Evolutionary conservation across 2,329 filamentous ascomycete species (phyloP), one percentile per base, ranked within the genome.

Genomic region (Sporothrix luriei): DNA sequence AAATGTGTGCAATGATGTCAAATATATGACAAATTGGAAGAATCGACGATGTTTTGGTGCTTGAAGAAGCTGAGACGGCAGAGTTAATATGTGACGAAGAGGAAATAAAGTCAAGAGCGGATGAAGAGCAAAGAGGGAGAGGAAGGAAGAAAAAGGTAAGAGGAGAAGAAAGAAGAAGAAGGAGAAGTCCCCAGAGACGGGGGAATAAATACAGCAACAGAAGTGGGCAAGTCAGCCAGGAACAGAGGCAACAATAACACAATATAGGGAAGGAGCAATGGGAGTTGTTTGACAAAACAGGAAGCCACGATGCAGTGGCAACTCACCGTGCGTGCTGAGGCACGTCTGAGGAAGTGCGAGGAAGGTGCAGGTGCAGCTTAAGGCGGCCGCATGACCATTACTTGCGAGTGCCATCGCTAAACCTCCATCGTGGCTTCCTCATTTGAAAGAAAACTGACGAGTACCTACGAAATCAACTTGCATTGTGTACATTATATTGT

Each of bases 231-330:
- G 26, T 61, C 38, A 26, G 33, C 38, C 21, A 21, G 38, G 10
- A 6, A 24, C 38, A 54, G 21, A 11, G 2, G 33, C 33, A 33
- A 24, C 33, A 43, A 62, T 26, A 62, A 46, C 21, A 49, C 9
- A 49, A 33, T 24, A 33, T 7, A 49, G 16, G 61, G 43, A 49
- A 64, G 61, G 61, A 33, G 61, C 43, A 29, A 33, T 49, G 43
- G 43, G 29, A 16, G 38, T 19, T 26, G 13, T 6, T 62, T 14
- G 61, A 49, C 43, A n/a, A 49, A 64, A 64, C 9, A 33, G 43
- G 61, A 49, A 64, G 61, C 49, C 61, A 49, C 43, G 61, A 33
- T 9, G 43, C 9, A 10, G 33, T 6, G 21, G 11, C 21, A 14
- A n/a, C 9, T n/a, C 43, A 33, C 40, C 38, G n/a, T 7, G 14